These are phyloP conservation scores for Coemansia sp. DNA, from an alignment of 192 early-diverging fungal genomes.

Conservation along the genomic window DNA sequence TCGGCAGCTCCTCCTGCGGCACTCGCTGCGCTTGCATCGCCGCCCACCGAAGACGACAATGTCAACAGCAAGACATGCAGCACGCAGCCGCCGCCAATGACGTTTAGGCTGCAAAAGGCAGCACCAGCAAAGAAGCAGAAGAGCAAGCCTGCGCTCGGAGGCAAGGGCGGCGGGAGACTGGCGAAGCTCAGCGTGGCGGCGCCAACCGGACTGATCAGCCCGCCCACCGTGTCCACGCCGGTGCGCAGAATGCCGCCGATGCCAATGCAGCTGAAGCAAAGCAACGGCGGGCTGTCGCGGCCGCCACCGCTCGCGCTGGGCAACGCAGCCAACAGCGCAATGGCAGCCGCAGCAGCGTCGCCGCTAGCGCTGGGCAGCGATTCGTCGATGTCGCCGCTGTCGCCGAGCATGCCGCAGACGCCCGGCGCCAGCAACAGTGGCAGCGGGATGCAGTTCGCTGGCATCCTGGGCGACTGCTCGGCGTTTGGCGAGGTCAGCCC, in stretches of 20 bases:
- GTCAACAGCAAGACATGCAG: not conserved
- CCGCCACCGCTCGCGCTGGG: slow-evolving; percentile 40
- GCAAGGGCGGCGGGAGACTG: slow-evolving; percentile 15
- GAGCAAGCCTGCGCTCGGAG: not conserved
- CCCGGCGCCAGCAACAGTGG: not conserved
- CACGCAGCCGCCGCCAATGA: slow-evolving; percentile 15
- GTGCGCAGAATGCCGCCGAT: not conserved
- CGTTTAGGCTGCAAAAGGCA: slow-evolving; percentile 41
- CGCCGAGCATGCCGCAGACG: slow-evolving; percentile 36
- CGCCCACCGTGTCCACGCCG: slow-evolving; percentile 28
- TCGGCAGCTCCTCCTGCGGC: not conserved
- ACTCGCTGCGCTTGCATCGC: not conserved
- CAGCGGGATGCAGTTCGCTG: not conserved
- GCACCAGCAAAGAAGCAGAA: slow-evolving; percentile 19
- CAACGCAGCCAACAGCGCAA: slow-evolving; percentile 9
- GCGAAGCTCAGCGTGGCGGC: slow-evolving; percentile 34
- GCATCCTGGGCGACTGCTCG: slow-evolving; percentile 11
- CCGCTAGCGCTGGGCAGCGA: slow-evolving; percentile 5
- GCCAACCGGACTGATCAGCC: slow-evolving; percentile 42
- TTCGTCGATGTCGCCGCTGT: slow-evolving; percentile 20
- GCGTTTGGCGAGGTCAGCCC: slow-evolving; percentile 49
- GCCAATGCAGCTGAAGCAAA: not conserved
- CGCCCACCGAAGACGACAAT: not conserved
- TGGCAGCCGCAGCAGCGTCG: slow-evolving; percentile 12
- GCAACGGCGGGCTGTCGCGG: slow-evolving; percentile 8